phyloP scores from a whole-genome alignment of 331 rosid species.

The Quercus lobata region DNA sequence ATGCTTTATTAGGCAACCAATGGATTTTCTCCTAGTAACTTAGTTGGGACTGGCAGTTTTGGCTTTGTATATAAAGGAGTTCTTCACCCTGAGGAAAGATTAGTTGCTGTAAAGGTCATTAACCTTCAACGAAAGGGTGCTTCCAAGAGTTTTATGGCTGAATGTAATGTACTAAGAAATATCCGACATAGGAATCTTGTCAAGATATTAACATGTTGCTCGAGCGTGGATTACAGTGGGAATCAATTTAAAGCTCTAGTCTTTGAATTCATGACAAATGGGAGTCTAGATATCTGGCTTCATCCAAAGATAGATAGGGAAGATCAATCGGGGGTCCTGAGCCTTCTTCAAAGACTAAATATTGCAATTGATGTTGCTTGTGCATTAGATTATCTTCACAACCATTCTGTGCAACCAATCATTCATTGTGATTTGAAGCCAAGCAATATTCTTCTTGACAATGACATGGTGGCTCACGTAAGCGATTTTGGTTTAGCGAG shows the following conservation, averaged over 20 bases:
- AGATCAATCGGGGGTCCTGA: accelerated
- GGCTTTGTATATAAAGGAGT: constrained; percentile 29
- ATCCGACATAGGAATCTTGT: constrained; percentile 39
- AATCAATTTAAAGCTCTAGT: constrained; percentile 39
- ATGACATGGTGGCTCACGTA: constrained; percentile 19
- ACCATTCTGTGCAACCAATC: constrained; percentile 23
- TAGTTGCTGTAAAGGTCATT: constrained; percentile 31
- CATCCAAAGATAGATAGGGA: accelerated
- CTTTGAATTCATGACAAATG: not conserved
- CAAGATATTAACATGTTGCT: constrained; percentile 30
- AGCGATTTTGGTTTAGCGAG: no score
- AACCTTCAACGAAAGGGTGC: constrained; percentile 38
- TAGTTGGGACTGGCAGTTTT: constrained; percentile 29
- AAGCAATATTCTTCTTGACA: constrained; percentile 30
- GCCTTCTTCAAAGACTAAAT: not conserved
- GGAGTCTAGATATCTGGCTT: no score
- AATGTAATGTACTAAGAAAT: constrained; percentile 33
- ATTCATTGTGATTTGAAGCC: constrained; percentile 34
- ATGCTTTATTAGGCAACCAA: no score
- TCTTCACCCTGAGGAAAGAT: not conserved
- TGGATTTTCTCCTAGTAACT: not conserved
- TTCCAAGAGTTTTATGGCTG: constrained; percentile 28
- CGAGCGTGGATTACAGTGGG: constrained; percentile 23
- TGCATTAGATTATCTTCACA: constrained; percentile 48
- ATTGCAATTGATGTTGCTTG: constrained; percentile 31